phyloP scores from a whole-genome alignment of 1,284 basidiomycete species.

The Apiotrichum domesticum region DNA sequence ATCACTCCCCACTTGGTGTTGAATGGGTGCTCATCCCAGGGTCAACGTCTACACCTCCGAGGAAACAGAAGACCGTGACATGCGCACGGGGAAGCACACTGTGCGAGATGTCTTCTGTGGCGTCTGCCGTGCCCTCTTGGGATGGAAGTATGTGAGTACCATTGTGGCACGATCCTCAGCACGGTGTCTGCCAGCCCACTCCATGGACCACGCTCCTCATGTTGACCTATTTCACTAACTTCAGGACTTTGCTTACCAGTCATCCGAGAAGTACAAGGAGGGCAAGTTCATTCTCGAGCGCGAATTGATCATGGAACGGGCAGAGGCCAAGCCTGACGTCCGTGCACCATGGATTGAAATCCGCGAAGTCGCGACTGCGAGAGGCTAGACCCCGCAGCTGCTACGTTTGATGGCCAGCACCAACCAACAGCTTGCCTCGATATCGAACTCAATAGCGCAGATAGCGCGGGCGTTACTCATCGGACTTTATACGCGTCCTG shows the following conservation, averaged over 20 bases:
- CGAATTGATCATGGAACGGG: constrained; percentile 59
- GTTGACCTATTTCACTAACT: no score
- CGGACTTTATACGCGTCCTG: no score
- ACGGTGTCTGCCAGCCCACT: no score
- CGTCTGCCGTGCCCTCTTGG: constrained; percentile 77
- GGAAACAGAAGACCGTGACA: constrained; percentile 80
- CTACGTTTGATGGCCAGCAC: background rate
- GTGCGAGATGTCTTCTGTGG: constrained; percentile 90
- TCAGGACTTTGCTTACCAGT: constrained; percentile 85
- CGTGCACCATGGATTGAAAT: constrained; percentile 31
- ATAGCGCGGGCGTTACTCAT: no score
- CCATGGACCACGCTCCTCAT: no score
- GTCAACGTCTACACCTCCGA: constrained; percentile 78
- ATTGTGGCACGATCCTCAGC: no score
- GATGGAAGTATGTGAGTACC: constrained; percentile 92
- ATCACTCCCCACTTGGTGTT: no score
- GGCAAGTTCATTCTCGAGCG: constrained; percentile 96
- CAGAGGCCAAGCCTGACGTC: constrained; percentile 25
- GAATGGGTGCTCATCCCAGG: constrained; percentile 46
- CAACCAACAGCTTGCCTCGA: background rate
- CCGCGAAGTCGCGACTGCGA: constrained; percentile 1
- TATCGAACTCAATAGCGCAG: no score
- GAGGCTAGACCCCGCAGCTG: constrained; percentile 9
- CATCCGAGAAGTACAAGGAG: constrained; percentile 94
- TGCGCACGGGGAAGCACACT: constrained; percentile 95